These are phyloP conservation scores for Exutisphaerella laricina DNA, from an alignment of 2,329 filamentous ascomycete species.

Conservation along the genomic window DNA sequence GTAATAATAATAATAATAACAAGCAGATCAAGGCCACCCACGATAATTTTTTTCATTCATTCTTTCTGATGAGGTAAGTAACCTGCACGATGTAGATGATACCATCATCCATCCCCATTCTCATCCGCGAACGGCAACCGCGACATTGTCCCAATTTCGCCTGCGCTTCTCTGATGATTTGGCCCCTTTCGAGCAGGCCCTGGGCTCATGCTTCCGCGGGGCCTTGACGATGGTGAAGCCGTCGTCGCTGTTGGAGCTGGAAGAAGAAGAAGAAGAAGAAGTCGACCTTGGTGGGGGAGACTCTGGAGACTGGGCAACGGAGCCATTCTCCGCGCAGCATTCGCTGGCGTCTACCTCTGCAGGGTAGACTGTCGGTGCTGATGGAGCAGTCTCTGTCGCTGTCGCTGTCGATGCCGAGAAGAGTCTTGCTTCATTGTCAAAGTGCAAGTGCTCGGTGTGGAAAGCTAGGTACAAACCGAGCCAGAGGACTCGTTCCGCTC, in stretches of 20 bases:
- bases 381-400: neutral
- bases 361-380: conserved; percentile 4
- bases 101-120: too few species aligned
- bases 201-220: too few species aligned
- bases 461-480: conserved; percentile 26
- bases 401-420: conserved; percentile 15
- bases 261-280: conserved; percentile 8
- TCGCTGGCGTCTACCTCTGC: conserved; percentile 11
- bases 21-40: too few species aligned
- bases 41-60: too few species aligned
- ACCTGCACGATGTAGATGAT: too few species aligned
- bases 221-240: conserved; percentile 18
- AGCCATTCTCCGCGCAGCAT: conserved; percentile 1
- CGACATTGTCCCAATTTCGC: too few species aligned
- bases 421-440: conserved; percentile 14
- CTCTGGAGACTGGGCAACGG: conserved; percentile 3
- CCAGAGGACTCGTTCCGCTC: conserved; percentile 25
- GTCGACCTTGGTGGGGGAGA: conserved; percentile 5
- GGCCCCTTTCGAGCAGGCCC: too few species aligned
- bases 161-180: too few species aligned
- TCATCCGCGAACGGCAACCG: too few species aligned
- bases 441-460: conserved; percentile 21
- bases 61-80: too few species aligned
- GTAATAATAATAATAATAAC: too few species aligned
- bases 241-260: conserved; percentile 14